Percentiles rank a stretch among this genome's conserved stretches.
phyloP scores from a whole-genome alignment of 371 early-diverging fungal genomes.

The Conidiobolus incongruus region DNA sequence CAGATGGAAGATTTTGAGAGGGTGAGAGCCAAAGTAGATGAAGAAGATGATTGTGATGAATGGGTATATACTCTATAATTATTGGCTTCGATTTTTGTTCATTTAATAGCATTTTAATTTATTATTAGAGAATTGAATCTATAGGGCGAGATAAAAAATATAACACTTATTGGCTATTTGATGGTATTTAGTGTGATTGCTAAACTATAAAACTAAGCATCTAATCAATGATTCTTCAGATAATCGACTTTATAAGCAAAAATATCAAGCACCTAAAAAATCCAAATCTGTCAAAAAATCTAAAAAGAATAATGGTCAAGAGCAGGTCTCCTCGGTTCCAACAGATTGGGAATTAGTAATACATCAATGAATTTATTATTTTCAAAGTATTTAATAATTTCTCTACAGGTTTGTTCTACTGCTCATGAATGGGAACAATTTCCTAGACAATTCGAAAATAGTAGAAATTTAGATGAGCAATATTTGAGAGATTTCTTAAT shows the following conservation, averaged over 20 bases:
- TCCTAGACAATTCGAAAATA: neutral
- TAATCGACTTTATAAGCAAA: conserved; percentile 1
- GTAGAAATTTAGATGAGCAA: conserved; percentile 1
- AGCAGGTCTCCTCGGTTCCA: neutral
- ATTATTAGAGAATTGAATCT: neutral
- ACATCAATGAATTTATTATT: too few relatives aligned
- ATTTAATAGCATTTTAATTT: too few relatives aligned
- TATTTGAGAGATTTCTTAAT: conserved; percentile 1
- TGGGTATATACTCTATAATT: too few relatives aligned
- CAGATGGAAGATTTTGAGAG: too few relatives aligned
- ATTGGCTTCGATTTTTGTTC: too few relatives aligned
- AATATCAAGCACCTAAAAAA: neutral
- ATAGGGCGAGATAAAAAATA: conserved; percentile 2
- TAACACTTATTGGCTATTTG: conserved; percentile 1
- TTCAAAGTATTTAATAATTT: neutral
- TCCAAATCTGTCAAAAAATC: neutral
- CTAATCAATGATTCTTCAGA: too few relatives aligned
- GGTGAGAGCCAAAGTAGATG: too few relatives aligned
- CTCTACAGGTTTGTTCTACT: conserved; percentile 2
- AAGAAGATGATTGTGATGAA: too few relatives aligned
- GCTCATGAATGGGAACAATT: conserved; percentile 2
- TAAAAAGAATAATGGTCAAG: neutral
- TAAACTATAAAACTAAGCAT: too few relatives aligned
- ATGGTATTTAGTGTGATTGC: neutral
- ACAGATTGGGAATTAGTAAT: conserved; percentile 1